Conservation (phyloP, 192 early-diverging fungal species). For the Coemansia asiatica region DNA sequence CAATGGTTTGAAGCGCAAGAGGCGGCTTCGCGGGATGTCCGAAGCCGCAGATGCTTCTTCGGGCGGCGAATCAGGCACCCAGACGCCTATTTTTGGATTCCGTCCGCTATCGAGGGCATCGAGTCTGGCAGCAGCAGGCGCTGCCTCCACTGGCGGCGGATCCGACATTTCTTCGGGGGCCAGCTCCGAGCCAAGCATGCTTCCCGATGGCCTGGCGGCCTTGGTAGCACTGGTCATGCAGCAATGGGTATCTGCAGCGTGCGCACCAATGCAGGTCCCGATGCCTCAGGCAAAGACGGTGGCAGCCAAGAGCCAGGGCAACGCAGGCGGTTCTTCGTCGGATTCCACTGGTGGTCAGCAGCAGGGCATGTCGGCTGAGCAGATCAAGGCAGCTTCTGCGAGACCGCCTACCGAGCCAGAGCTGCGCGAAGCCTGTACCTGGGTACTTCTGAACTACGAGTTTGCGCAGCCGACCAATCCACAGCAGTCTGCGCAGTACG, state of each 20-base stretch:
- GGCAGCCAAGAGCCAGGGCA: not conserved
- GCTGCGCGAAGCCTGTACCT: slow-evolving; percentile 56
- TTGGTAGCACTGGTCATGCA: slow-evolving; percentile 45
- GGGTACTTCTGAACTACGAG: slow-evolving; percentile 57
- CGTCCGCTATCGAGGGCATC: slow-evolving; percentile 10
- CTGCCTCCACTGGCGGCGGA: no score
- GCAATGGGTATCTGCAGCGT: slow-evolving; percentile 45
- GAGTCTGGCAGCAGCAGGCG: not conserved
- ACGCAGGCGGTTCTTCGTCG: not conserved
- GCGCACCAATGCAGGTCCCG: slow-evolving; percentile 11
- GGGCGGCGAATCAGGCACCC: slow-evolving; percentile 39
- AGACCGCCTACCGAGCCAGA: slow-evolving; percentile 50
- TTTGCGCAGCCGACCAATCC: slow-evolving; percentile 9
- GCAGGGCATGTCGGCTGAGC: slow-evolving; percentile 3
- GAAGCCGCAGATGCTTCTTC: slow-evolving; percentile 12
- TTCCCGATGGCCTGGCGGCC: slow-evolving; percentile 38
- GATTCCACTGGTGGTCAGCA: not conserved
- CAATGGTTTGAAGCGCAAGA: slow-evolving; percentile 4
- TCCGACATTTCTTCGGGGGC: not conserved
- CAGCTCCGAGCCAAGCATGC: slow-evolving; percentile 35
- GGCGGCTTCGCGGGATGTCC: not conserved
- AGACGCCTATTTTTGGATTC: slow-evolving; percentile 41
- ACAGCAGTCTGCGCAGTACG: slow-evolving; percentile 12
- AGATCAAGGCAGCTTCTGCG: slow-evolving; percentile 8
- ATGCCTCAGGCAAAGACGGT: slow-evolving; percentile 1